These are phyloP conservation scores for Pichia kluyveri DNA, from an alignment of 805 yeast genomes.

Conservation along the genomic window DNA sequence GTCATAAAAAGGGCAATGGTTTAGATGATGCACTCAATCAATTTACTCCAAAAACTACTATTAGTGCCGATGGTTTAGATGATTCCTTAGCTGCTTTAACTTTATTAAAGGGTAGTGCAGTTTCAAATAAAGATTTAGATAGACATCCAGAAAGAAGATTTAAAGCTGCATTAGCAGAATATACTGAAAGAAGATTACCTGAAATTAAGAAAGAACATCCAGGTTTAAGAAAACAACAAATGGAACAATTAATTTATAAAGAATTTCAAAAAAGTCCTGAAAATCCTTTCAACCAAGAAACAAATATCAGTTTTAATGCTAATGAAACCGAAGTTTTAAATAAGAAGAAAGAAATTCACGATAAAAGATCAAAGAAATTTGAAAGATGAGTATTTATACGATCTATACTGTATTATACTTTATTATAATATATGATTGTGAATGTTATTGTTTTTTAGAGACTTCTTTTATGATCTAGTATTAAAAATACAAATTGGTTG, in stretches of 20 bases:
- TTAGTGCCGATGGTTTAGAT: constrained; percentile 69
- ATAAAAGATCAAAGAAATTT: constrained; percentile 24
- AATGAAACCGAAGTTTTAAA: constrained; percentile 41
- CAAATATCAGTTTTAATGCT: constrained; percentile 57
- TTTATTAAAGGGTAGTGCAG: constrained; percentile 50
- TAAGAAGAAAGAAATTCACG: constrained; percentile 20
- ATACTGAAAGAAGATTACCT: constrained; percentile 62
- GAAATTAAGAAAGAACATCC: constrained; percentile 68
- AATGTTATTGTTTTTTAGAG: neutral
- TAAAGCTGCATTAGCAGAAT: constrained; percentile 70
- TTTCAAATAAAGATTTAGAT: constrained; percentile 55
- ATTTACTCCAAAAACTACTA: constrained; percentile 29
- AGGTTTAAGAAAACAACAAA: constrained; percentile 71
- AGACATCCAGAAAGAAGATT: constrained; percentile 86
- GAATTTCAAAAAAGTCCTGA: constrained; percentile 76
- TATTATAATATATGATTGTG: no score
- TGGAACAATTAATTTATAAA: constrained; percentile 63
- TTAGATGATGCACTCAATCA: constrained; percentile 59
- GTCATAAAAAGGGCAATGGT: constrained; percentile 44
- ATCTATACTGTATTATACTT: neutral
- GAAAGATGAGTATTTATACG: constrained; percentile 15
- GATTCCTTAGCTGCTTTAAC: constrained; percentile 72
- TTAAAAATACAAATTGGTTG: no score
- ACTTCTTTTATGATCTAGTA: no score
- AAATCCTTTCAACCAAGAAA: constrained; percentile 77